Base-by-base conservation (phyloP, 495 filamentous ascomycete species). In the Aspergillus nanangensis region DNA sequence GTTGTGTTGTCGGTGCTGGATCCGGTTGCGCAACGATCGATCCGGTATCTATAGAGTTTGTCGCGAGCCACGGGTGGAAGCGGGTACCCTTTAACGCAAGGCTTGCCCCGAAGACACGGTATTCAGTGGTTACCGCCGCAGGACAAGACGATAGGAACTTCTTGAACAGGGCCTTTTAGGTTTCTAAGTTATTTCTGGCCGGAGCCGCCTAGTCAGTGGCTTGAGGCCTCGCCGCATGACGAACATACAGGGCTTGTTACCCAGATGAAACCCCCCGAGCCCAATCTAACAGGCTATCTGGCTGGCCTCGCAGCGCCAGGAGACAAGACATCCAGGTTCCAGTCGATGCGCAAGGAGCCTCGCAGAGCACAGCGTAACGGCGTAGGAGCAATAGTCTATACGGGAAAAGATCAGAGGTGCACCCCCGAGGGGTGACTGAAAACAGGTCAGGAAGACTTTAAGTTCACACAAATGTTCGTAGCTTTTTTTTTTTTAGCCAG, bases 21-120 rank as follows among this genome's bases (percentile, higher is more conserved):
- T 33, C 32, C 32, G 25, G 19, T 37, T 40, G 38, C 39, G 35
- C 48, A 54, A 53, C 38, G 40, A 39, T 32, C 54, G 45, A 36
- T 35, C 50, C 47, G 45, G 50, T 38, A 53, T 54, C 46, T 55
- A 58, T 57, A 64, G 62, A 68, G 62, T 70, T 68, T 53, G 54
- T 56, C 55, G 55, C 52, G 67, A 70, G 56, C 67, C 65, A 67
- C 58, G 65, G 67, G 57, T 55, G 39, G 44, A 48, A 60, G 66
- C 64, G 66, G 64, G 64, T 67, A 67, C 58, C 37, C 45, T 54
- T n/a, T 47, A 55, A 62, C 60, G 58, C 58, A 44, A 29, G 22
- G 21, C 22, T 25, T 8, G 13, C 36, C 23, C 31, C 31, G 20
- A 36, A n/a, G 42, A 37, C 25, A 9, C 29, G 29, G 41, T 32